A percentile compares a stretch with the other conserved stretches of the same genome.
These are phyloP conservation scores for Leonotis leonurus DNA, from an alignment of 257 asterid genomes.

Conservation along the genomic window DNA sequence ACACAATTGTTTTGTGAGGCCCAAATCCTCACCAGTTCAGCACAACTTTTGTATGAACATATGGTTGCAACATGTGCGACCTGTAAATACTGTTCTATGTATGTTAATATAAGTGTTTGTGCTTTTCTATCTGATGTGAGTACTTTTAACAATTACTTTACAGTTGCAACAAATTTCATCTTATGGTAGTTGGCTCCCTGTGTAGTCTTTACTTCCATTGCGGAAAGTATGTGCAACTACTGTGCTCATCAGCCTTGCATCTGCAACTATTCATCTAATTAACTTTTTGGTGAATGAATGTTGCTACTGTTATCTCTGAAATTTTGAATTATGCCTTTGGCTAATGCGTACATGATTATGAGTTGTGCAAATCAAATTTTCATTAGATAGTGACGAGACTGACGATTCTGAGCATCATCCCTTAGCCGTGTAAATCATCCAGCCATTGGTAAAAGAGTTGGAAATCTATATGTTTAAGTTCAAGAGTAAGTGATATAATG, in stretches of 20 bases:
- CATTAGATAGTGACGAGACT: no score
- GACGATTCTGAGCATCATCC: no score
- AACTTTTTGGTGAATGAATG: constrained; percentile 6
- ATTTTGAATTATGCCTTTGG: background rate
- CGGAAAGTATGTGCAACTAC: no score
- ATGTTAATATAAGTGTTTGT: constrained; percentile 35
- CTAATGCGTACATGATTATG: no score
- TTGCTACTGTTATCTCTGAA: background rate
- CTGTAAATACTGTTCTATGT: constrained; percentile 29
- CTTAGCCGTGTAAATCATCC: no score
- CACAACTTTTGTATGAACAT: constrained; percentile 32
- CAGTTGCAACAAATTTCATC: constrained; percentile 1
- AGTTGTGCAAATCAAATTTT: constrained; percentile 9
- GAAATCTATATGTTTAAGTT: no score
- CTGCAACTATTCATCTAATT: constrained; percentile 2
- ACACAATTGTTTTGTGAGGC: constrained; percentile 36
- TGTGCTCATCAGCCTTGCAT: no score
- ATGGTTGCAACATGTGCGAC: constrained; percentile 43
- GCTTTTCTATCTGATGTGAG: no score
- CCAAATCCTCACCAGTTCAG: constrained; percentile 32
- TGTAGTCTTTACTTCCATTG: no score
- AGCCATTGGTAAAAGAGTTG: no score
- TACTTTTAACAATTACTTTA: constrained; percentile 6
- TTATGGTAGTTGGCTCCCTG: no score
- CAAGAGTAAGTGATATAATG: no score